These are phyloP conservation scores for Opeltia flavorubescens DNA, from an alignment of 495 filamentous ascomycete genomes.

Conservation along the genomic window DNA sequence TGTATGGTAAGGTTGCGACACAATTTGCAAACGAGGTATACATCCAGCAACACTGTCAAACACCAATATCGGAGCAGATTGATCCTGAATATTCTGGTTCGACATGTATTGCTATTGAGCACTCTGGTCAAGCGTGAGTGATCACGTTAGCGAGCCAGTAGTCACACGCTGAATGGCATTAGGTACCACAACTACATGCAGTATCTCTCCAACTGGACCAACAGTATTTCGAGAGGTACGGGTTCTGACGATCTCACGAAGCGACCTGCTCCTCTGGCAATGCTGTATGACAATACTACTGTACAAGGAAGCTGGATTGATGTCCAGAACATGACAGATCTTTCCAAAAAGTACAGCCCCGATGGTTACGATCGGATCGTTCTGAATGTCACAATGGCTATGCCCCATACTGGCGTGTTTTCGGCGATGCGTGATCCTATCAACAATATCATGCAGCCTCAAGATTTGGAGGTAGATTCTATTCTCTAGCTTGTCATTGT, in stretches of 20 bases:
- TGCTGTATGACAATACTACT: slow-evolving; percentile 9
- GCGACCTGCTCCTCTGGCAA: slow-evolving; percentile 3
- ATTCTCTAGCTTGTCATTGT: background rate
- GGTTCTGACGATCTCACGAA: background rate
- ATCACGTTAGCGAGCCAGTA: background rate
- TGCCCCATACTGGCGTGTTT: slow-evolving; percentile 56
- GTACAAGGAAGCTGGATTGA: slow-evolving; percentile 8
- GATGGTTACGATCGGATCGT: slow-evolving; percentile 29
- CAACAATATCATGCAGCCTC: slow-evolving; percentile 54
- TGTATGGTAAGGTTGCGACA: slow-evolving; percentile 43
- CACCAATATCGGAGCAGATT: slow-evolving; percentile 32
- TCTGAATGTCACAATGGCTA: slow-evolving; percentile 60
- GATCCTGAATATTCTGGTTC: slow-evolving; percentile 24
- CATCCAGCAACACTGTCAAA: slow-evolving; percentile 37
- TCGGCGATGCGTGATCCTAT: slow-evolving; percentile 38
- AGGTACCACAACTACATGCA: slow-evolving; percentile 8
- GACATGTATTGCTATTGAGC: slow-evolving; percentile 51
- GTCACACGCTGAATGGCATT: background rate
- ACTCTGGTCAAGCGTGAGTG: slow-evolving; percentile 40
- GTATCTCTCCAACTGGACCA: slow-evolving; percentile 7
- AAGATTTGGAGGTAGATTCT: slow-evolving; percentile 31
- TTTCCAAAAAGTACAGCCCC: slow-evolving; percentile 24
- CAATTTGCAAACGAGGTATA: slow-evolving; percentile 44
- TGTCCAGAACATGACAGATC: slow-evolving; percentile 18
- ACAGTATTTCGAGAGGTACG: background rate